These are phyloP conservation scores for Blattamonas nauphoetae DNA, from an alignment of 78 protist species.

Conservation along the genomic window DNA sequence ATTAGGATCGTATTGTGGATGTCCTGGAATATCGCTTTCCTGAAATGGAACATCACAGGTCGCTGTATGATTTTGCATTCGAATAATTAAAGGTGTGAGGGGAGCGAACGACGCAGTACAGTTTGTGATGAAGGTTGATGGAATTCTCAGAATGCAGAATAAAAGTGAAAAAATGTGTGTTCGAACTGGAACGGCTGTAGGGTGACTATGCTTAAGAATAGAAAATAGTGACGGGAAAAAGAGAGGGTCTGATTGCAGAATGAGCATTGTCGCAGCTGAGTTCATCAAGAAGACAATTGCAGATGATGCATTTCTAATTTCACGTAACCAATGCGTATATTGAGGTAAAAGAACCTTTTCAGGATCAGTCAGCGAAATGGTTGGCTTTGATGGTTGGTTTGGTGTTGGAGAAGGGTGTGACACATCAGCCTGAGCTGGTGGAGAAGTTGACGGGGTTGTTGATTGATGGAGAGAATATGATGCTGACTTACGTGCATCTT, in stretches of 20 bases:
- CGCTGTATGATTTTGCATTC: background rate
- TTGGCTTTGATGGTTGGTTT: too few relatives aligned
- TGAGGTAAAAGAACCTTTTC: too few relatives aligned
- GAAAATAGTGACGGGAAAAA: background rate
- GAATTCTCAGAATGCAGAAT: background rate
- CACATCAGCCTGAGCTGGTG: too few relatives aligned
- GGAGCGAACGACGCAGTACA: background rate
- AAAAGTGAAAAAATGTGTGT: background rate
- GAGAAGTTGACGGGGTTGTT: too few relatives aligned
- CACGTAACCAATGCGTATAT: background rate
- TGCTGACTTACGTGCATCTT: too few relatives aligned
- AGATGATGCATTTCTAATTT: background rate
- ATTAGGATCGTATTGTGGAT: too few relatives aligned
- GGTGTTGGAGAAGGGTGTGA: too few relatives aligned
- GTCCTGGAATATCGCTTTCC: too few relatives aligned
- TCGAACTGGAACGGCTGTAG: background rate
- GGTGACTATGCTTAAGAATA: background rate
- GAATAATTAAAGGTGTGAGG: background rate
- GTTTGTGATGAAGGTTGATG: background rate
- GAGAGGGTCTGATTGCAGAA: background rate
- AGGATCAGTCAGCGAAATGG: too few relatives aligned
- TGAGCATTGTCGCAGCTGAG: background rate
- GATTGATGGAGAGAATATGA: too few relatives aligned
- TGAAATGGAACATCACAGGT: background rate
- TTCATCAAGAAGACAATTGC: background rate